Conservation (phyloP, 805 yeast genomes). For the Danielia oregonensis region DNA sequence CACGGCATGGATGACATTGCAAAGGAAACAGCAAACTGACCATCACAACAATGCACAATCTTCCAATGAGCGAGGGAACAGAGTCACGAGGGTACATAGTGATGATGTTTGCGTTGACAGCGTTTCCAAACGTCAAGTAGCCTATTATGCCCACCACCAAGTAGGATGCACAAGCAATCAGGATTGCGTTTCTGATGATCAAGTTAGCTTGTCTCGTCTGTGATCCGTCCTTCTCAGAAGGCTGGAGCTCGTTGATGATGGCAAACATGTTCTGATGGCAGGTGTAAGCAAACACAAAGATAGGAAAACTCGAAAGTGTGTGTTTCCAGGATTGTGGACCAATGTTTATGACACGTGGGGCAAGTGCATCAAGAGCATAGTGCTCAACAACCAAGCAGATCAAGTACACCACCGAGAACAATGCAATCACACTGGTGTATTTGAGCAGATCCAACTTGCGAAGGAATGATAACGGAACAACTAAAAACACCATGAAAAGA, state of each 20-base stretch:
- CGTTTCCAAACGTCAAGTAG: slow-evolving; percentile 78
- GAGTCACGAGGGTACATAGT: slow-evolving; percentile 59
- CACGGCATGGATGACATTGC: slow-evolving; percentile 78
- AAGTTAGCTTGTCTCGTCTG: slow-evolving; percentile 47
- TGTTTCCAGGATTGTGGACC: slow-evolving; percentile 40
- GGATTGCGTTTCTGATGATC: slow-evolving; percentile 50
- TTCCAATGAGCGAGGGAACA: slow-evolving; percentile 48
- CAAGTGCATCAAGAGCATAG: slow-evolving; percentile 25
- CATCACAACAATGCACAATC: slow-evolving; percentile 64
- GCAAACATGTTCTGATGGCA: slow-evolving; percentile 81
- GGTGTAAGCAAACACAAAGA: slow-evolving; percentile 75
- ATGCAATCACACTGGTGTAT: slow-evolving; percentile 67
- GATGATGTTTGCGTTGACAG: slow-evolving; percentile 68
- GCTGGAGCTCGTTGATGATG: slow-evolving; percentile 61
- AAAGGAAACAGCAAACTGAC: slow-evolving; percentile 74
- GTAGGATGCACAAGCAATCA: slow-evolving; percentile 55
- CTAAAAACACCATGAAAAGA: slow-evolving; percentile 45
- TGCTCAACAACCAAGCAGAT: slow-evolving; percentile 52
- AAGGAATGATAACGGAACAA: slow-evolving; percentile 61
- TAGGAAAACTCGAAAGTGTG: slow-evolving; percentile 62
- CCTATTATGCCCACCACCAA: slow-evolving; percentile 64
- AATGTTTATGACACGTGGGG: slow-evolving; percentile 19
- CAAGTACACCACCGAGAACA: slow-evolving; percentile 62
- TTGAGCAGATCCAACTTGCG: slow-evolving; percentile 64
- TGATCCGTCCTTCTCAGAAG: slow-evolving; percentile 32